Percentiles rank a stretch among this genome's conserved stretches.
phyloP scores from a whole-genome alignment of 139 green algal species.

The Tetradesmus lagerheimii region DNA sequence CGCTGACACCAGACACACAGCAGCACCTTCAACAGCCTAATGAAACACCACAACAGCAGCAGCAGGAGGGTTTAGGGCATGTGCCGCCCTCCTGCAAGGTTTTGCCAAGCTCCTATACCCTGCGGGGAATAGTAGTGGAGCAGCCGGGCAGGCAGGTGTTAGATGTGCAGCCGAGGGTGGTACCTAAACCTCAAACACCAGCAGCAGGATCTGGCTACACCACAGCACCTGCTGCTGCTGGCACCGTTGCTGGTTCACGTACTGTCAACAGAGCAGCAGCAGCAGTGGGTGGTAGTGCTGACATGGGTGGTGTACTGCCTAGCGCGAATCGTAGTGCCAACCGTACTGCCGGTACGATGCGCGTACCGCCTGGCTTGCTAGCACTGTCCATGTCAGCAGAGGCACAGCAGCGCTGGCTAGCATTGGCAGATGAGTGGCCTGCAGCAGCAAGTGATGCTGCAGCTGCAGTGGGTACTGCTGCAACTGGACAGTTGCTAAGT shows the following conservation, averaged over 20 bases:
- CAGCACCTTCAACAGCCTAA: neutral
- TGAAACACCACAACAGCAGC: neutral
- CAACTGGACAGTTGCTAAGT: neutral
- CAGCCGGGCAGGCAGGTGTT: neutral
- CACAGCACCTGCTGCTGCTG: neutral
- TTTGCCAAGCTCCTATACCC: neutral
- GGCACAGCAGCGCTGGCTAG: slow-evolving; percentile 25
- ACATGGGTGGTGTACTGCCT: too few relatives aligned
- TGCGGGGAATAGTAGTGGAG: neutral
- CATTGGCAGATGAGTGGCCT: slow-evolving; percentile 17
- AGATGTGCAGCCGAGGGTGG: neutral
- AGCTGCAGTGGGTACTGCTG: neutral
- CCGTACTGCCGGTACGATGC: neutral
- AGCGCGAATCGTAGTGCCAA: neutral
- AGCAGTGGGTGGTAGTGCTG: neutral
- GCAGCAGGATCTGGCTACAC: neutral
- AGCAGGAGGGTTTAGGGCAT: slow-evolving; percentile 3
- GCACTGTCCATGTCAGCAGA: neutral
- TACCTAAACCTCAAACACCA: neutral
- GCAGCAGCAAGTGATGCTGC: neutral
- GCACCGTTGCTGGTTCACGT: neutral
- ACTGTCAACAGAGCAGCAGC: neutral
- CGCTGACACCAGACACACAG: neutral
- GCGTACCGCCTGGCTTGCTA: neutral
- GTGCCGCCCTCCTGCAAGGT: neutral